These are phyloP conservation scores for Aspergillus costaricaensis DNA, from an alignment of 2,329 filamentous ascomycete species.

Conservation along the genomic window DNA sequence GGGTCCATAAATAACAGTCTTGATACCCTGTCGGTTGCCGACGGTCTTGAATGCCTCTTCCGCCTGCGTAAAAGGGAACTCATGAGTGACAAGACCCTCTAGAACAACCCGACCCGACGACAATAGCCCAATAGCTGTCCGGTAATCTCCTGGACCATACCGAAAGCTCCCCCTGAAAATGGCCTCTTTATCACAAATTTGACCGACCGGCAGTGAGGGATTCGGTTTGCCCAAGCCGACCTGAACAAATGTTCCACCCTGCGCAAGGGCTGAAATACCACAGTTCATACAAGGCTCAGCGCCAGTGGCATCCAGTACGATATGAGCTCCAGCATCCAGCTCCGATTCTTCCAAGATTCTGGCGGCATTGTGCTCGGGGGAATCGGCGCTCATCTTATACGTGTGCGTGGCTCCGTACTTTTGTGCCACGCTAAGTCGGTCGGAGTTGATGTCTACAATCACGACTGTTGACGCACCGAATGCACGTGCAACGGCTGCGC, in stretches of 20 bases:
- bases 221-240: conserved; percentile 82
- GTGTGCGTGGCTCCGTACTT: conserved; percentile 58
- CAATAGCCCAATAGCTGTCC: conserved; percentile 70
- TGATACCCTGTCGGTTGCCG: conserved; percentile 66
- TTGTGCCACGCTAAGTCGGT: conserved; percentile 71
- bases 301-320: conserved; percentile 74
- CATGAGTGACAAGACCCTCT: conserved; percentile 75
- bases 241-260: conserved; percentile 74
- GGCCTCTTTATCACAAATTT: conserved; percentile 83
- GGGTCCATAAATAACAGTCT: conserved; percentile 42
- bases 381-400: conserved; percentile 53
- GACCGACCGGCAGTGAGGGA: conserved; percentile 68
- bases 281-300: conserved; percentile 74
- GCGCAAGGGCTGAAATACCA: conserved; percentile 64
- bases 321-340: conserved; percentile 60
- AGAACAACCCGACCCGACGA: conserved; percentile 64
- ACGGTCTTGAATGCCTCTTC: conserved; percentile 83
- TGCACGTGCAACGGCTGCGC: conserved; percentile 75
- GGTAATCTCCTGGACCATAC: conserved; percentile 82
- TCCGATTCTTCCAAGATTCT: background rate
- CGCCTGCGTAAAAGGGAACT: conserved; percentile 74
- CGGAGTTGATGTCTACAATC: conserved; percentile 68
- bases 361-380: background rate
- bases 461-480: conserved; percentile 79
- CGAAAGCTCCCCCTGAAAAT: conserved; percentile 82